Percentiles rank a stretch among this genome's conserved stretches.
These are phyloP conservation scores for Xenosphaeropsis pyriputrescens DNA, from an alignment of 2,329 filamentous ascomycete genomes.

Conservation along the genomic window DNA sequence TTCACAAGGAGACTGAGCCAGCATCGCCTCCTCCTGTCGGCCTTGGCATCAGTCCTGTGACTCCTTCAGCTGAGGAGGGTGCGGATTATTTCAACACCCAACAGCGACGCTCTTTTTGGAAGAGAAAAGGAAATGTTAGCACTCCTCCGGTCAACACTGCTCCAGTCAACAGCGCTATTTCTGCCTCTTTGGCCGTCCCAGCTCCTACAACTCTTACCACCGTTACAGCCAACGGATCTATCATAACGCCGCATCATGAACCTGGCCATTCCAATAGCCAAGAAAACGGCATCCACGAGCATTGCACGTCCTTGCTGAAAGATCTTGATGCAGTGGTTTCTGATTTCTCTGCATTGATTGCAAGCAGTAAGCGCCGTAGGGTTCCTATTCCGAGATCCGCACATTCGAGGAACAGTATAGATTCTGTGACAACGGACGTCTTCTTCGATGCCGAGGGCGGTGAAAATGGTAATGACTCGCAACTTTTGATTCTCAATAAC, in stretches of 20 bases:
- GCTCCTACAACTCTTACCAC: slow-evolving; percentile 7
- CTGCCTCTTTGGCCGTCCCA: slow-evolving; percentile 15
- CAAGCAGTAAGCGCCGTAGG: slow-evolving; percentile 66
- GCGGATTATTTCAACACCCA: slow-evolving; percentile 37
- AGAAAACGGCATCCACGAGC: slow-evolving; percentile 59
- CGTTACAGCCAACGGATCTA: slow-evolving; percentile 9
- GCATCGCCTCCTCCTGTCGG: slow-evolving; percentile 11
- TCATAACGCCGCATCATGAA: slow-evolving; percentile 22
- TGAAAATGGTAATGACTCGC: slow-evolving; percentile 39
- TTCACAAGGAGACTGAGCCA: slow-evolving; percentile 68
- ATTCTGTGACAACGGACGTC: slow-evolving; percentile 70
- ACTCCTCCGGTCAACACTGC: slow-evolving; percentile 9
- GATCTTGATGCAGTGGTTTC: slow-evolving; percentile 74
- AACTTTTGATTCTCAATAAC: slow-evolving; percentile 58
- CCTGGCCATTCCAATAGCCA: too few species aligned
- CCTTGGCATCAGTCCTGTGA: slow-evolving; percentile 20
- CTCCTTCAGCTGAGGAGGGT: slow-evolving; percentile 28
- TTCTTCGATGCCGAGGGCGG: slow-evolving; percentile 86
- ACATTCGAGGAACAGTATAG: slow-evolving; percentile 47
- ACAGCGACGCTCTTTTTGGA: slow-evolving; percentile 77
- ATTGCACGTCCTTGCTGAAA: slow-evolving; percentile 68
- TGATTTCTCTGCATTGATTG: slow-evolving; percentile 67
- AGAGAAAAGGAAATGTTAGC: slow-evolving; percentile 56
- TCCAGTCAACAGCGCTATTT: slow-evolving; percentile 7
- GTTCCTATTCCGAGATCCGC: slow-evolving; percentile 36